Evolutionary conservation across 2,329 filamentous ascomycete genomes (phyloP), one percentile per base, ranked within the genome.

Genomic region (Epicoccum nigrum): DNA sequence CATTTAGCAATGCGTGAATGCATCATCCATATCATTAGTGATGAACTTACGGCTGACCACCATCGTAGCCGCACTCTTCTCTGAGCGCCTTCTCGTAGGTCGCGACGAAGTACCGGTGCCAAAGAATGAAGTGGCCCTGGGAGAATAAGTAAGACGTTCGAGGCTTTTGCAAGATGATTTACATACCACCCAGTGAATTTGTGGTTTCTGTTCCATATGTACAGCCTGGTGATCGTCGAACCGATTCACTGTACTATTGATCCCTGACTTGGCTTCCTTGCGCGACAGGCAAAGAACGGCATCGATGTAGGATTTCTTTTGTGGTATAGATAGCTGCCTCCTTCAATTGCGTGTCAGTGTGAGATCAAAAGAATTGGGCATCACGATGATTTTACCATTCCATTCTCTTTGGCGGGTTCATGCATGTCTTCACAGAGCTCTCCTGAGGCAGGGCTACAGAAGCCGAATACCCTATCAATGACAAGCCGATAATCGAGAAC

Each of bases 1-100:
- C 28, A 13, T 5, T 12, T 12, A 31, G 11, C 13, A 13, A 13
- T 16, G 43, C 49, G 65, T 80, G 81, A n/a, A 9, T 7, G 23
- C 23, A 9, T 25, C 23, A 25, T 7, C 23, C 6, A 7, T 6
- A 25, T 25, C 23, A 25, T 25, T 25, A 9, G 23, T n/a, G 13
- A 30, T 30, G 28, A 12, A 13, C 28, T 30, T 30, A 30, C 28
- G 63, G 63, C 28, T 68, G 62, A 4, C 17, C 63, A 28, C 63
- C 58, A 2, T 51, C 58, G 31, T 59, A 66, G 7, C 60, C 64
- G n/a, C 62, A 68, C 13, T 65, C 60, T 16, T 59, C 34, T 1
- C 61, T 44, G 4, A 68, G 43, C 1, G 63, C 58, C n/a, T 61
- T 58, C n/a, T 66, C 63, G 35, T 60, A 65, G 1, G 55, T 60